Conservation (phyloP, 148 eudicot genomes). For the Amaranthus hypochondriacus region DNA sequence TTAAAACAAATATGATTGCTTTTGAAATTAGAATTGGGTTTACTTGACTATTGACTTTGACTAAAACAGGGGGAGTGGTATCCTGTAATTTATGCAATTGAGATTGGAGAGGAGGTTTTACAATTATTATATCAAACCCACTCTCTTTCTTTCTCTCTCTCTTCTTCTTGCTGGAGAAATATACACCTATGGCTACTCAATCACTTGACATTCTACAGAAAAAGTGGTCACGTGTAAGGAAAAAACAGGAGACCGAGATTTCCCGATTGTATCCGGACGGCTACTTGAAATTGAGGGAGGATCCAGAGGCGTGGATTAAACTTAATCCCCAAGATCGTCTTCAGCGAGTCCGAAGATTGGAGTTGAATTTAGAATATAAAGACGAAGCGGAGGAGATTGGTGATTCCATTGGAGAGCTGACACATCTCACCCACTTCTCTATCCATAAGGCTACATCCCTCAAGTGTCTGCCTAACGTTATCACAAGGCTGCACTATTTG, state of each 20-base stretch:
- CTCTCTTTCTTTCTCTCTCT: not conserved
- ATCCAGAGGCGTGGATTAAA: not conserved
- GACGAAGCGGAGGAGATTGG: not conserved
- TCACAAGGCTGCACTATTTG: not conserved
- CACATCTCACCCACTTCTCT: not conserved
- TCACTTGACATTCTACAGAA: not conserved
- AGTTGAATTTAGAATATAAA: not conserved
- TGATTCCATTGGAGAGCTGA: not conserved
- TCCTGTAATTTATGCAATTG: too few species aligned
- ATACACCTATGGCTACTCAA: not conserved
- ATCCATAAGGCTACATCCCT: accelerated
- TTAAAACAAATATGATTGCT: too few species aligned
- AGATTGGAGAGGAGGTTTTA: too few species aligned
- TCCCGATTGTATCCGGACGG: not conserved
- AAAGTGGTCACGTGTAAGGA: not conserved
- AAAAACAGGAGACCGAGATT: not conserved
- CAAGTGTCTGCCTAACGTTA: not conserved
- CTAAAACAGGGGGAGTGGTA: too few species aligned
- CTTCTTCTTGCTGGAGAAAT: not conserved
- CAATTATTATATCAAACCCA: too few species aligned
- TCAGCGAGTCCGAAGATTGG: not conserved
- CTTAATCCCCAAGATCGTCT: not conserved
- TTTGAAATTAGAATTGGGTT: too few species aligned
- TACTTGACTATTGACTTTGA: too few species aligned
- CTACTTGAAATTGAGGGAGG: not conserved